These are phyloP conservation scores for Fusarium piperis DNA, from an alignment of 2,329 filamentous ascomycete species.

Conservation along the genomic window DNA sequence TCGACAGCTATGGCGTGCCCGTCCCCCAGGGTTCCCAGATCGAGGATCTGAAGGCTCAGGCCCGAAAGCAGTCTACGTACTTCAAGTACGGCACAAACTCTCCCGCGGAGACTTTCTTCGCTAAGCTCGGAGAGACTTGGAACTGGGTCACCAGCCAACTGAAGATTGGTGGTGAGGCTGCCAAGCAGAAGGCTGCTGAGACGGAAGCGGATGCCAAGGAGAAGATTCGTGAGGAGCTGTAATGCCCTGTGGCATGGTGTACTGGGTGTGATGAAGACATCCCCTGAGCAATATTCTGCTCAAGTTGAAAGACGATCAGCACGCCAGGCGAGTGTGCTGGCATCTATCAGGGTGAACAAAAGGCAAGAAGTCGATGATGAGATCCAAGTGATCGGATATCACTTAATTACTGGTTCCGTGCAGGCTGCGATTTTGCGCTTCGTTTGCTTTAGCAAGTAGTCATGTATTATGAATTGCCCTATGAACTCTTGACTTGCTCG, in stretches of 20 bases:
- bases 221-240: slow-evolving; percentile 61
- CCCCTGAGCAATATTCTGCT: not conserved
- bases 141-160: slow-evolving; percentile 64
- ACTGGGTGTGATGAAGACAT: not conserved
- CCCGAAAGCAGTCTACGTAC: slow-evolving; percentile 77
- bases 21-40: slow-evolving; percentile 73
- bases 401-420: not conserved
- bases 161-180: slow-evolving; percentile 57
- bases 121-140: slow-evolving; percentile 66
- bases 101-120: slow-evolving; percentile 72
- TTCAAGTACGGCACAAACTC: slow-evolving; percentile 79
- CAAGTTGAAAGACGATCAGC: not conserved
- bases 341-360: not conserved
- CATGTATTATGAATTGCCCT: slow-evolving; percentile 27
- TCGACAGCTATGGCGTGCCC: slow-evolving; percentile 79
- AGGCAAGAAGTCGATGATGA: not conserved
- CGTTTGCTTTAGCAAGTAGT: slow-evolving; percentile 31
- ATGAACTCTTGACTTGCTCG: not conserved
- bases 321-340: not conserved
- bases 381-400: not conserved
- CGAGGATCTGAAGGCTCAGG: slow-evolving; percentile 76
- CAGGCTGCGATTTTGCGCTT: not conserved
- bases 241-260: slow-evolving; percentile 27
- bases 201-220: slow-evolving; percentile 45
- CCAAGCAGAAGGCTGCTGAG: slow-evolving; percentile 58